Percentiles rank a stretch among this genome's conserved stretches.
phyloP scores from a whole-genome alignment of 2,329 filamentous ascomycete genomes.

The Alternaria hordeiaustralica region DNA sequence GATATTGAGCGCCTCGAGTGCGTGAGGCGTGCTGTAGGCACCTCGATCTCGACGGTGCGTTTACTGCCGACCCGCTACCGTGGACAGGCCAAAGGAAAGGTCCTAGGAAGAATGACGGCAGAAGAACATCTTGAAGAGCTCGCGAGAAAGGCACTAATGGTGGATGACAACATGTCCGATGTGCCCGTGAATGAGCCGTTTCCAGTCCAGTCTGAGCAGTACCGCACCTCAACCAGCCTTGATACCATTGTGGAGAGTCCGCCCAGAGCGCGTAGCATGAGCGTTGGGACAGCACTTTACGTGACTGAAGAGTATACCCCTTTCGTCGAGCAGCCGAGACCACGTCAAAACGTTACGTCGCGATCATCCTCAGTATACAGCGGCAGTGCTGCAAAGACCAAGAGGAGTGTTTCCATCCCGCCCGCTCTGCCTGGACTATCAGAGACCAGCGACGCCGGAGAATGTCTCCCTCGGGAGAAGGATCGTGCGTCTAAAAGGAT shows the following conservation, averaged over 20 bases:
- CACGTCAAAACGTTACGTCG: neutral
- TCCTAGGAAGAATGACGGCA: neutral
- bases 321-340: neutral
- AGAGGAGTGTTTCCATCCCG: neutral
- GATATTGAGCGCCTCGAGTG: conserved; percentile 4
- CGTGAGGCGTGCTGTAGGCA: neutral
- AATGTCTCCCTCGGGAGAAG: fast-evolving
- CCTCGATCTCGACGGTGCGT: neutral
- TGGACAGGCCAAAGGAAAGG: neutral
- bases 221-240: neutral
- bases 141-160: neutral
- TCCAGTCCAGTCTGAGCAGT: neutral
- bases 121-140: fast-evolving
- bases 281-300: neutral
- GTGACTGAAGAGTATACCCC: neutral
- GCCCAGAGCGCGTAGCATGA: neutral
- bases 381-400: neutral
- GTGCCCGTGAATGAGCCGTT: neutral
- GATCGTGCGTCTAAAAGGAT: neutral
- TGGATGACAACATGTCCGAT: neutral
- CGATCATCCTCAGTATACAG: neutral
- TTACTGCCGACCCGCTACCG: neutral
- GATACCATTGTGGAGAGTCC: neutral
- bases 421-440: neutral
- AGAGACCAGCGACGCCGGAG: neutral